These are phyloP conservation scores for Fraxinus americana DNA, from an alignment of 257 asterid genomes.

Conservation along the genomic window DNA sequence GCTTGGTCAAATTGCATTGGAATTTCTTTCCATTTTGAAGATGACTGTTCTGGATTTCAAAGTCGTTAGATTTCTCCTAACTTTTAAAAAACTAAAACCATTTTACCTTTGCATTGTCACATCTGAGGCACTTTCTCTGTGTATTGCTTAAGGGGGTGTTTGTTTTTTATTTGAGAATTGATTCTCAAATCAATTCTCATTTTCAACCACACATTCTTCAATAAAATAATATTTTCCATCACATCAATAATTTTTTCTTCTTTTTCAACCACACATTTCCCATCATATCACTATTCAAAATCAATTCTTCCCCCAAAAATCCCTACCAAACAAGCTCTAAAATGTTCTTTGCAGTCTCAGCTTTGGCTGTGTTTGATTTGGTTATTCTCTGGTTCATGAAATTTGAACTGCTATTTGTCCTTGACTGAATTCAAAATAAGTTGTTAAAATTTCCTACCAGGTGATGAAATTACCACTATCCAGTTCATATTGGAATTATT, in stretches of 20 bases:
- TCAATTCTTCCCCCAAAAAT: too few relatives aligned
- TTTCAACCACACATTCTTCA: too few relatives aligned
- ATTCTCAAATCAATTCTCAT: too few relatives aligned
- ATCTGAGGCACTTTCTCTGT: neutral
- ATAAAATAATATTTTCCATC: too few relatives aligned
- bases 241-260: too few relatives aligned
- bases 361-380: neutral
- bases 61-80: neutral
- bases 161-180: too few relatives aligned
- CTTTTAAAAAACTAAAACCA: neutral
- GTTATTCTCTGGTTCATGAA: neutral
- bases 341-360: too few relatives aligned
- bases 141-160: too few relatives aligned
- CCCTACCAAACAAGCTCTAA: too few relatives aligned
- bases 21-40: neutral
- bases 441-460: neutral
- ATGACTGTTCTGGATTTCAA: neutral
- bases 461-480: neutral
- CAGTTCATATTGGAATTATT: neutral
- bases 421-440: neutral
- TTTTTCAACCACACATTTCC: too few relatives aligned
- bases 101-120: neutral
- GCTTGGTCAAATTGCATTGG: neutral
- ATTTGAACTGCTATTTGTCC: neutral
- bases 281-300: too few relatives aligned